phyloP scores from a whole-genome alignment of 2,329 filamentous ascomycete genomes.

The Clarireedia sp. region DNA sequence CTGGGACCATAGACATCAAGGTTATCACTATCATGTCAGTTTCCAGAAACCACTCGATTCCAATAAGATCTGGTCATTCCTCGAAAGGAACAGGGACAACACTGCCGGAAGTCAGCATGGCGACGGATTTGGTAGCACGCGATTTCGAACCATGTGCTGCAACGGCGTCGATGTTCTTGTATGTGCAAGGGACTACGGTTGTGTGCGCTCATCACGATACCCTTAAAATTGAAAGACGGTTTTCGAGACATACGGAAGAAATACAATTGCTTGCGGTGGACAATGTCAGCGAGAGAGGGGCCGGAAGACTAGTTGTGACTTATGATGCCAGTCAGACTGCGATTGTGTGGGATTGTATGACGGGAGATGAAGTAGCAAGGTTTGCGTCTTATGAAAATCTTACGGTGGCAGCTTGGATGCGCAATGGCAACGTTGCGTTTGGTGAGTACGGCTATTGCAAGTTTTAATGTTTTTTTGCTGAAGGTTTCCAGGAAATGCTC shows the following conservation, averaged over 20 bases:
- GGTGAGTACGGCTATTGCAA: constrained; percentile 48
- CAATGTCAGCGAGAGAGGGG: constrained; percentile 79
- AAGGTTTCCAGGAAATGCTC: constrained; percentile 62
- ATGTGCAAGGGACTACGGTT: constrained; percentile 73
- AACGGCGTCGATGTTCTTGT: constrained; percentile 84
- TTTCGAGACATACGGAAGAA: constrained; percentile 75
- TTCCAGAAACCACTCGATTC: constrained; percentile 50
- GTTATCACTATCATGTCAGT: constrained; percentile 29
- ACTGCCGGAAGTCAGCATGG: constrained; percentile 46
- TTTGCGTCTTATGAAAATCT: constrained; percentile 88
- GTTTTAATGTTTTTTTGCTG: constrained; percentile 12
- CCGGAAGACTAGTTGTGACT: constrained; percentile 80
- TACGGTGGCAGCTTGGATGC: constrained; percentile 86
- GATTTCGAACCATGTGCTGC: constrained; percentile 83
- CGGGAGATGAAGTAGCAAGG: constrained; percentile 81
- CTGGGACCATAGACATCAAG: constrained; percentile 14
- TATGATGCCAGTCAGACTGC: constrained; percentile 87
- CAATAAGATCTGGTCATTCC: constrained; percentile 50
- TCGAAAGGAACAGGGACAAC: constrained; percentile 34
- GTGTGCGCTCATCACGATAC: constrained; percentile 90
- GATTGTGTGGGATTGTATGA: constrained; percentile 94
- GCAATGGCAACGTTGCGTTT: constrained; percentile 93
- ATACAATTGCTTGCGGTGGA: constrained; percentile 81
- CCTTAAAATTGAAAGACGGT: constrained; percentile 77
- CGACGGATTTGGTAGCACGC: constrained; percentile 39